phyloP scores from a whole-genome alignment of 2,329 filamentous ascomycete genomes.

The Talaromyces verruculosus region DNA sequence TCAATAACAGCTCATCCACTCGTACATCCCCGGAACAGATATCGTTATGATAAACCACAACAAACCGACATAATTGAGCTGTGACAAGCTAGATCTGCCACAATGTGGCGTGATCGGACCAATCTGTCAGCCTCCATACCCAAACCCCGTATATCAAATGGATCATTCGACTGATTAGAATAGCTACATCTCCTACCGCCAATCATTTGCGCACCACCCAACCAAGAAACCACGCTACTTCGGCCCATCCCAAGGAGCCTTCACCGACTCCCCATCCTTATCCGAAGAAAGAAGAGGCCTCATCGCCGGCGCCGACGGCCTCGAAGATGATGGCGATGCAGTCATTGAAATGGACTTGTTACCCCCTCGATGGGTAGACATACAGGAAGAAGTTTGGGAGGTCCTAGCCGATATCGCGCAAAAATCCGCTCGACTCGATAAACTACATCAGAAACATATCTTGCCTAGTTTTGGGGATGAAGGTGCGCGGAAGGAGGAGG shows the following conservation, averaged over 20 bases:
- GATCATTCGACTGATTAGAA: neutral
- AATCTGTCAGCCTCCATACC: conserved; percentile 61
- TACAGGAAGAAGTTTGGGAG: conserved; percentile 90
- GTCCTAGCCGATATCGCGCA: conserved; percentile 75
- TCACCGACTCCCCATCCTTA: conserved; percentile 59
- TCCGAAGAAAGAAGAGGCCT: conserved; percentile 75
- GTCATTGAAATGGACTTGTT: conserved; percentile 98
- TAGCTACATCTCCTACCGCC: conserved; percentile 97
- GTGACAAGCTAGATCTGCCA: conserved; percentile 46
- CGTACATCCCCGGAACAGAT: neutral
- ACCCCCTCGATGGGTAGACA: conserved; percentile 91
- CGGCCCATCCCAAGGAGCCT: conserved; percentile 56
- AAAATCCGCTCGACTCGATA: conserved; percentile 81
- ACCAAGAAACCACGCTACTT: conserved; percentile 76
- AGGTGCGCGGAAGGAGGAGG: conserved; percentile 80
- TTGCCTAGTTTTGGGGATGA: conserved; percentile 96
- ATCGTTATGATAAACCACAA: conserved; percentile 12
- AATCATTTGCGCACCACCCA: conserved; percentile 95
- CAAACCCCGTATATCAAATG: neutral
- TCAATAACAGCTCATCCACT: neutral
- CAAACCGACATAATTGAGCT: conserved; percentile 13
- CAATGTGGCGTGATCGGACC: conserved; percentile 98
- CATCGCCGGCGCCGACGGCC: conserved; percentile 71
- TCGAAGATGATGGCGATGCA: conserved; percentile 78
- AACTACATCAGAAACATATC: conserved; percentile 94